Evolutionary conservation across 352 stramenopile genomes (phyloP).

Genomic region (Globisporangium yorkense): DNA sequence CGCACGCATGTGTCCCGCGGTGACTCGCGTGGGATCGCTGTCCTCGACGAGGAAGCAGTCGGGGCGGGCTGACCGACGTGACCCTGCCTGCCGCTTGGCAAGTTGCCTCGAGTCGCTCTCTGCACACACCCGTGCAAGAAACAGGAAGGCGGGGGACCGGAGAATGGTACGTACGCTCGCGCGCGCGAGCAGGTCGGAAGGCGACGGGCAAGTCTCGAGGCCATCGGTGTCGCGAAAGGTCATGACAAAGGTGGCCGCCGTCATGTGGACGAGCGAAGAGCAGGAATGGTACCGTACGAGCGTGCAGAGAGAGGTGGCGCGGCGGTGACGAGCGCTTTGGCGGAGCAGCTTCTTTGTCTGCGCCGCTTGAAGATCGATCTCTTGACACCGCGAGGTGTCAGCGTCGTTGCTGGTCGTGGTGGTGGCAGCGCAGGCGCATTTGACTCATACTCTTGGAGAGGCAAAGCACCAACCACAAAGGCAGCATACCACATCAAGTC

Average conservation of each 20-base stretch:
- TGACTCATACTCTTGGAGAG: background rate
- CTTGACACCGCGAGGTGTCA: background rate
- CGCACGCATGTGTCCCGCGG: background rate
- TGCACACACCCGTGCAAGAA: background rate
- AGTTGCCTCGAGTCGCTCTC: background rate
- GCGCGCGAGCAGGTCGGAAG: background rate
- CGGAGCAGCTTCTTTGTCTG: background rate
- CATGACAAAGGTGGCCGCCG: background rate
- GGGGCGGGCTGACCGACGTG: no score
- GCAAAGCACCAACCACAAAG: no score
- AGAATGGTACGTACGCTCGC: background rate
- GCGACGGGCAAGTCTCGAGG: background rate
- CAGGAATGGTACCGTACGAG: no score
- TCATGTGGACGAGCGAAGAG: background rate
- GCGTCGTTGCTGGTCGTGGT: background rate
- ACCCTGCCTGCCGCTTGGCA: background rate
- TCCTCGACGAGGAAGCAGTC: background rate
- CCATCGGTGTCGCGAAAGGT: background rate
- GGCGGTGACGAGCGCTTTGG: background rate
- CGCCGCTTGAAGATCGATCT: constrained; percentile 2
- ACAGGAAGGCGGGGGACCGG: background rate
- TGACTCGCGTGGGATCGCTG: background rate
- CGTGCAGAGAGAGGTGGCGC: background rate
- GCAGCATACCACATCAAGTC: no score
- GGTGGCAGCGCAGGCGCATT: background rate